These are phyloP conservation scores for Amanita subjunquillea DNA, from an alignment of 768 basidiomycete species.

Conservation along the genomic window DNA sequence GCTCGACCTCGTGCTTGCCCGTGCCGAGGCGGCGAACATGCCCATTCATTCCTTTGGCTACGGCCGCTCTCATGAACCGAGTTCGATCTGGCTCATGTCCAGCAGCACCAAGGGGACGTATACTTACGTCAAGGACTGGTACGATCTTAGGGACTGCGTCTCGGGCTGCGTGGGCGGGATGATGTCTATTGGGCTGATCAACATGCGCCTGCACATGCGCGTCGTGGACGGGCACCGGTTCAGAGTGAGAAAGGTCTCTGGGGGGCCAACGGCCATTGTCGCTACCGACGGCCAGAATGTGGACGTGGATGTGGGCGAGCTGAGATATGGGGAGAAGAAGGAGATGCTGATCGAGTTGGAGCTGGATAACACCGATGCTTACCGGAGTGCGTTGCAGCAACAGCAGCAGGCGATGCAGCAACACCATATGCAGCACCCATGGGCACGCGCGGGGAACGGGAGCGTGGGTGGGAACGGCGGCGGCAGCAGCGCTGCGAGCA, in stretches of 20 bases:
- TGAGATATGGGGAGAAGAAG: conserved; percentile 92
- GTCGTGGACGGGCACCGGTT: conserved; percentile 87
- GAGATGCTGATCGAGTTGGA: conserved; percentile 98
- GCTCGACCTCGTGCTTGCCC: conserved; percentile 96
- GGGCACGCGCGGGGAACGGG: conserved; percentile 9
- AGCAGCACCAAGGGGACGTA: conserved; percentile 97
- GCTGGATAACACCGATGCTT: conserved; percentile 67
- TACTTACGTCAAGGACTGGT: conserved; percentile 97
- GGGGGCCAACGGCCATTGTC: conserved; percentile 79
- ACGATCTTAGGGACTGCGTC: conserved; percentile 85
- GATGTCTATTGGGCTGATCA: conserved; percentile 88
- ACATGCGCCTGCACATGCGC: conserved; percentile 93
- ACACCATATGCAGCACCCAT: not conserved
- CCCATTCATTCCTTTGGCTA: conserved; percentile 98
- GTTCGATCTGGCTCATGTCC: conserved; percentile 97
- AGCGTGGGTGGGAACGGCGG: conserved; percentile 3
- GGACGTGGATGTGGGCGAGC: conserved; percentile 89
- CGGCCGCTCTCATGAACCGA: conserved; percentile 93
- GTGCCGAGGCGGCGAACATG: conserved; percentile 92
- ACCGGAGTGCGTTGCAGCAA: conserved; percentile 21
- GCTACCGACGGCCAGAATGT: conserved; percentile 90
- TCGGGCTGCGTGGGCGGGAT: conserved; percentile 94
- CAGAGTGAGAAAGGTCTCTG: conserved; percentile 90
- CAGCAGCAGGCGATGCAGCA: conserved; percentile 10
- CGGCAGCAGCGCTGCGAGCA: not conserved